phyloP scores from a whole-genome alignment of 176 grass and related monocot species.

The Musa troglodytarum region DNA sequence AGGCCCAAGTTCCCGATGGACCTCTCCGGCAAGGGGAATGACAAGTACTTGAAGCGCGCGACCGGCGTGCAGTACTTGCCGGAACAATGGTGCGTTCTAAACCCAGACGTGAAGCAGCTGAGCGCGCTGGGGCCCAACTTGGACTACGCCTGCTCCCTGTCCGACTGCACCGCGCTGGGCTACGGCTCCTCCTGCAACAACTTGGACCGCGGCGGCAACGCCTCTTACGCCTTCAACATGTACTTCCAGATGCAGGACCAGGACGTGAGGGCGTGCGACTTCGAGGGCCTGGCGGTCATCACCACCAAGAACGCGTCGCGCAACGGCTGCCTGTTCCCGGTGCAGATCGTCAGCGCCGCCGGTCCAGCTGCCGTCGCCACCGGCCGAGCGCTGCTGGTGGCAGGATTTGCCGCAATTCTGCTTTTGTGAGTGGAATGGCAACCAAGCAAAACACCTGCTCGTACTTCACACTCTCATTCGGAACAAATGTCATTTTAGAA shows the following conservation, averaged over 20 bases:
- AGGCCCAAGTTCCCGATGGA: slow-evolving; percentile 15
- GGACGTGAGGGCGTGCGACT: slow-evolving; percentile 12
- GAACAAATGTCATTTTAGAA: no score
- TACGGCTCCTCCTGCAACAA: slow-evolving; percentile 5
- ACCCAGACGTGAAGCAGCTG: not conserved
- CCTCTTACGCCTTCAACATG: slow-evolving; percentile 14
- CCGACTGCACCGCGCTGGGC: slow-evolving; percentile 5
- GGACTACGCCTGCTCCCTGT: slow-evolving; percentile 1
- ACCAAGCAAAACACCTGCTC: no score
- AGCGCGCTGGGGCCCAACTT: not conserved
- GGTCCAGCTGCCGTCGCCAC: not conserved
- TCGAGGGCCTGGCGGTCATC: not conserved
- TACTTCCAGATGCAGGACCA: slow-evolving; percentile 18
- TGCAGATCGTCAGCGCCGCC: slow-evolving; percentile 1
- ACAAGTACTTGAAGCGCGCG: slow-evolving; percentile 1
- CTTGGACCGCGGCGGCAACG: not conserved
- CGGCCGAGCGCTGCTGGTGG: not conserved
- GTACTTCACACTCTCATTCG: no score
- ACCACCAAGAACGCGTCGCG: not conserved
- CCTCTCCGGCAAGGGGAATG: not conserved
- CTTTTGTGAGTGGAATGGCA: not conserved
- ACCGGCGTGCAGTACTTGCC: slow-evolving; percentile 1
- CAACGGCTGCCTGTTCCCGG: not conserved
- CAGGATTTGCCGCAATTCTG: not conserved
- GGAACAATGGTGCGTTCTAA: slow-evolving; percentile 1